These are phyloP conservation scores for Naematelia encephala DNA, from an alignment of 768 basidiomycete species.

Conservation along the genomic window DNA sequence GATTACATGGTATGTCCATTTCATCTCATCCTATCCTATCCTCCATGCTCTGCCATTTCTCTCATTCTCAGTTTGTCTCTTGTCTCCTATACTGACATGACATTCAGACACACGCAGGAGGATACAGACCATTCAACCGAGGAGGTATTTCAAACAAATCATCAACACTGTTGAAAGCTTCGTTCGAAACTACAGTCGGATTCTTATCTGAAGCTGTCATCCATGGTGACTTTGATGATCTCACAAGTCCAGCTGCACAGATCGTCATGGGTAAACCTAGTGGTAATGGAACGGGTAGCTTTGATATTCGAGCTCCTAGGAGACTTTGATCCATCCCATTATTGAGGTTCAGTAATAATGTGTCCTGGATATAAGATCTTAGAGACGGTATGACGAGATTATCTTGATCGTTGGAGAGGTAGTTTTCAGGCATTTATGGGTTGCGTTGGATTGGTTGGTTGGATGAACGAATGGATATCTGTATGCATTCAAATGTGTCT, in stretches of 20 bases:
- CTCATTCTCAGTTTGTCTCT: not conserved
- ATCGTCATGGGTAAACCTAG: conserved; percentile 86
- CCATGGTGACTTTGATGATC: conserved; percentile 90
- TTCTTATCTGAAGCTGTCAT: conserved; percentile 93
- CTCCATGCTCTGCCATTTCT: too few relatives aligned
- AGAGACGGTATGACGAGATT: too few relatives aligned
- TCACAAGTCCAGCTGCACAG: conserved; percentile 82
- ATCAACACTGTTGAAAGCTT: conserved; percentile 95
- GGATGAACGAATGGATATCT: too few relatives aligned
- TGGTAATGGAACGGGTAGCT: conserved; percentile 88
- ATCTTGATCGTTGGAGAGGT: too few relatives aligned
- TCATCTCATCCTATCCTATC: not conserved
- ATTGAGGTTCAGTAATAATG: too few relatives aligned
- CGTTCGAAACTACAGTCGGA: conserved; percentile 90
- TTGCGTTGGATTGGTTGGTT: too few relatives aligned
- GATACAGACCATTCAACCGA: conserved; percentile 96
- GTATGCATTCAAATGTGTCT: too few relatives aligned
- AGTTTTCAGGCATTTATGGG: too few relatives aligned
- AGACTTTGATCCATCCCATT: conserved; percentile 11
- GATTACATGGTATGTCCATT: conserved; percentile 86
- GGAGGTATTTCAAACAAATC: conserved; percentile 88
- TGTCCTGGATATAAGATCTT: too few relatives aligned
- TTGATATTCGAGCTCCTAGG: conserved; percentile 61
- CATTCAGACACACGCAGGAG: conserved; percentile 93
- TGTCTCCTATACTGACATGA: conserved; percentile 3